phyloP scores from a whole-genome alignment of 768 basidiomycete genomes.

The Leccinum rimulosum region DNA sequence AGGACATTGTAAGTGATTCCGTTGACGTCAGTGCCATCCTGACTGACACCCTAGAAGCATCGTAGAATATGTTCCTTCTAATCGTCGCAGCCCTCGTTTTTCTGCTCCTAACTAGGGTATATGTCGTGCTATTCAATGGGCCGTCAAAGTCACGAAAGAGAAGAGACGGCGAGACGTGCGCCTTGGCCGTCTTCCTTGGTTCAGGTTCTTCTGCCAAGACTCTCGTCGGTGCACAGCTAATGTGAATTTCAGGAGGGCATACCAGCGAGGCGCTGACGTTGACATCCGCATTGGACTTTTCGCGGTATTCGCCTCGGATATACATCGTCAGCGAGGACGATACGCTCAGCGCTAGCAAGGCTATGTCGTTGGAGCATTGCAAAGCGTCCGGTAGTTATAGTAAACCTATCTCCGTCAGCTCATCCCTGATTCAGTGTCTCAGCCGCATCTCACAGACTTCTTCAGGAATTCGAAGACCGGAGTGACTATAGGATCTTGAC shows the following conservation, averaged over 20 bases:
- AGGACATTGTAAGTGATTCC: not conserved
- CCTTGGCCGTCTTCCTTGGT: slow-evolving; percentile 85
- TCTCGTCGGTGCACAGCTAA: slow-evolving; percentile 7
- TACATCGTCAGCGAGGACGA: slow-evolving; percentile 88
- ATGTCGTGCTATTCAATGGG: slow-evolving; percentile 13
- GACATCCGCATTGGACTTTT: slow-evolving; percentile 67
- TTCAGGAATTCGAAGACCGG: slow-evolving; percentile 7
- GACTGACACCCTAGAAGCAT: not conserved
- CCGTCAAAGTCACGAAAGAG: slow-evolving; percentile 14
- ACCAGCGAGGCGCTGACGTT: slow-evolving; percentile 83
- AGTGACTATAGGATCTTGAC: slow-evolving; percentile 49
- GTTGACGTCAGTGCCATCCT: not conserved
- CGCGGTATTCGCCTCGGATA: slow-evolving; percentile 69
- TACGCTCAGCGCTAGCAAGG: slow-evolving; percentile 70
- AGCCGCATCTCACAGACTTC: slow-evolving; percentile 3
- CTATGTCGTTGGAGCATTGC: slow-evolving; percentile 55
- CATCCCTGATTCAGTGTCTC: slow-evolving; percentile 1
- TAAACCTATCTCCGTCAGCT: slow-evolving; percentile 15
- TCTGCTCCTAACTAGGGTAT: slow-evolving; percentile 20
- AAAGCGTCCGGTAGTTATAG: slow-evolving; percentile 8
- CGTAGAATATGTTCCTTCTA: slow-evolving; percentile 16
- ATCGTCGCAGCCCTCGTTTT: slow-evolving; percentile 1
- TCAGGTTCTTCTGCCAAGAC: slow-evolving; percentile 59
- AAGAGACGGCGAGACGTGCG: slow-evolving; percentile 33
- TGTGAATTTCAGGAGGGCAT: slow-evolving; percentile 72